Evolutionary conservation across 1,284 basidiomycete species (phyloP), one percentile per base, ranked within the genome.

Genomic region (Anthracocystis walkeri): DNA sequence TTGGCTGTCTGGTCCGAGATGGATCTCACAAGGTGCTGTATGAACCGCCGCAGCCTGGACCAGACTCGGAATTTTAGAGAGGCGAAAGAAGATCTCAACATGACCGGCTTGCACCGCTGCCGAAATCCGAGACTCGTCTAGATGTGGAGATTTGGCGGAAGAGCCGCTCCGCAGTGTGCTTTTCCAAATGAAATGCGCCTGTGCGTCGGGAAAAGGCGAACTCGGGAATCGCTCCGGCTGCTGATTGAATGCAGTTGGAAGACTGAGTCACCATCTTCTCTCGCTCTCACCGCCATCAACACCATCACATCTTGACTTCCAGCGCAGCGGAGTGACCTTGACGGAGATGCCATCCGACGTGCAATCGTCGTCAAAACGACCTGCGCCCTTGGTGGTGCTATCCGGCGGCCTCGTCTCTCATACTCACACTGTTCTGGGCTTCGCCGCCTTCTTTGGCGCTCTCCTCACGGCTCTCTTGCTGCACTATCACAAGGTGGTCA

Each of bases 401-500:
- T 80, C 81, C 2, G 75, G 74, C 18, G 67, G 64, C 29, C 35
- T 79, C 49, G 68, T 88, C 40, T 81, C 86, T 12, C 76, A 81
- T 21, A 76, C 85, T 8, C 94, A 97, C 81, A 94, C 93, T 0
- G 84, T 88, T 55, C 87, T 93, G 65, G 91, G 91, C 1, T 88
- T 89, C 63, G 79, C 88, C 18, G 93, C 94, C 0, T 97, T 97
- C 84, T 60, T 87, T 10, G 85, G 87, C 7, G 93, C 94, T 1
- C 88, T 97, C 35, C 64, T 88, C 14, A 79, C 94, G 20, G 93
- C 91, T 0, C 90, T 89, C 71, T 84, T 88, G 3, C 88, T 93
- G 12, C 92, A 96, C 82, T 97, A 92, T 87, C 89, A 90, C 80
- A 92, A 92, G 83, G 91, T 97, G 38, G 93, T 95, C 58, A 94